Evolutionary conservation across 345 rosid genomes (phyloP).

Genomic region (Salix exigua): DNA sequence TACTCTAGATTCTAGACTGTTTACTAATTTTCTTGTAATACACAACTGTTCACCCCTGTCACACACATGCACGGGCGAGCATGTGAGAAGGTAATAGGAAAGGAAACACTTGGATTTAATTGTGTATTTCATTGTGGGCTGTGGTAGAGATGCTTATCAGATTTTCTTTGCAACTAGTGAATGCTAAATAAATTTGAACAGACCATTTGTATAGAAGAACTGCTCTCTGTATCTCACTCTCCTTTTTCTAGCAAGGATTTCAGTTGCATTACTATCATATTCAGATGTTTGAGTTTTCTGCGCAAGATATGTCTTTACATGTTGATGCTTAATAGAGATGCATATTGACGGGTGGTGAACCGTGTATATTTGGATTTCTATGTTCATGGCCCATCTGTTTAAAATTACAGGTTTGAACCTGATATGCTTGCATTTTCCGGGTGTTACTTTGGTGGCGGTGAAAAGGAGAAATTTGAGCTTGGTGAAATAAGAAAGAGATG

Average conservation of each 20-base stretch:
- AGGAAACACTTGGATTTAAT: background rate
- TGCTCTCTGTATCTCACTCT: background rate
- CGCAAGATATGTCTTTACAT: background rate
- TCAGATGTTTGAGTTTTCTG: background rate
- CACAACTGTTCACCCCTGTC: background rate
- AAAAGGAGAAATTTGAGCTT: slow-evolving; percentile 82
- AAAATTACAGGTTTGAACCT: slow-evolving; percentile 81
- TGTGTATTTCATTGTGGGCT: background rate
- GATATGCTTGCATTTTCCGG: slow-evolving; percentile 99
- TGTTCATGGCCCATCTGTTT: background rate
- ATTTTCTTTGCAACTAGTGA: background rate
- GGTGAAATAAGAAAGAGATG: slow-evolving; percentile 93
- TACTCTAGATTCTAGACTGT: background rate
- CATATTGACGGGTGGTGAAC: background rate
- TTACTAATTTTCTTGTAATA: background rate
- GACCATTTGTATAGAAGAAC: background rate
- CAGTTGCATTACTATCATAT: background rate
- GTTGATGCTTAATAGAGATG: background rate
- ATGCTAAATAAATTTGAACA: background rate
- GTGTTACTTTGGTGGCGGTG: slow-evolving; percentile 99
- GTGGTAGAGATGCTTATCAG: background rate
- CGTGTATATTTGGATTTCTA: background rate
- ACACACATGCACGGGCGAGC: background rate
- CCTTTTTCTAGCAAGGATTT: background rate
- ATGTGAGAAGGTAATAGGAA: too few relatives aligned